phyloP scores from a whole-genome alignment of 148 eudicot genomes.

The Pharnaceum exiguum region DNA sequence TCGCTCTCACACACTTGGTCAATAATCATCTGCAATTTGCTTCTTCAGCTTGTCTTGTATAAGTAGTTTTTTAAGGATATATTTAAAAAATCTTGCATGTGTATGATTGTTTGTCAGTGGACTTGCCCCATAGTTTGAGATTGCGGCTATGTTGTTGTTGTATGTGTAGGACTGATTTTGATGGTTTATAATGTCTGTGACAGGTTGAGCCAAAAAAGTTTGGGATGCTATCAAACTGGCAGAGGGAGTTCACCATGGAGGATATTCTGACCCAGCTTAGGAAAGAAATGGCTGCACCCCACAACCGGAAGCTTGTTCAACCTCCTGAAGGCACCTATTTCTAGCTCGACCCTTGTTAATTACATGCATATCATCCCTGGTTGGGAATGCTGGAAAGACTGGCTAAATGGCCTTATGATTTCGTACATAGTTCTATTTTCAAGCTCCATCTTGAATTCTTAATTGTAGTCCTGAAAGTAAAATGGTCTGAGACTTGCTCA shows the following conservation, averaged over 20 bases:
- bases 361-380: background rate
- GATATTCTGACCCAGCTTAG: constrained; percentile 50
- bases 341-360: constrained; percentile 18
- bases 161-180: background rate
- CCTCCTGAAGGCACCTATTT: constrained; percentile 60
- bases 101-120: too few relatives aligned
- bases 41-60: too few relatives aligned
- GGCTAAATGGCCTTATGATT: constrained; percentile 20
- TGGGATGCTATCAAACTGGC: constrained; percentile 57
- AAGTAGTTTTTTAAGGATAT: too few relatives aligned
- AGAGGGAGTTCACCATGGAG: constrained; percentile 54
- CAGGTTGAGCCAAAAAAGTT: constrained; percentile 60
- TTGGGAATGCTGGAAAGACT: constrained; percentile 5
- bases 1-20: too few relatives aligned
- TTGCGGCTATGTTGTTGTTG: too few relatives aligned
- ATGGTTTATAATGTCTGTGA: background rate
- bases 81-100: too few relatives aligned
- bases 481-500: constrained; percentile 10
- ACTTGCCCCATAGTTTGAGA: too few relatives aligned
- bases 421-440: constrained; percentile 23
- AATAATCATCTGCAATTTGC: too few relatives aligned
- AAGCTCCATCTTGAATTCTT: constrained; percentile 20
- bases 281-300: constrained; percentile 50
- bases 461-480: constrained; percentile 10
- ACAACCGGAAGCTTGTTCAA: constrained; percentile 56